Base-by-base conservation (phyloP, 2,329 filamentous ascomycete genomes). In the Penicillium paneum region DNA sequence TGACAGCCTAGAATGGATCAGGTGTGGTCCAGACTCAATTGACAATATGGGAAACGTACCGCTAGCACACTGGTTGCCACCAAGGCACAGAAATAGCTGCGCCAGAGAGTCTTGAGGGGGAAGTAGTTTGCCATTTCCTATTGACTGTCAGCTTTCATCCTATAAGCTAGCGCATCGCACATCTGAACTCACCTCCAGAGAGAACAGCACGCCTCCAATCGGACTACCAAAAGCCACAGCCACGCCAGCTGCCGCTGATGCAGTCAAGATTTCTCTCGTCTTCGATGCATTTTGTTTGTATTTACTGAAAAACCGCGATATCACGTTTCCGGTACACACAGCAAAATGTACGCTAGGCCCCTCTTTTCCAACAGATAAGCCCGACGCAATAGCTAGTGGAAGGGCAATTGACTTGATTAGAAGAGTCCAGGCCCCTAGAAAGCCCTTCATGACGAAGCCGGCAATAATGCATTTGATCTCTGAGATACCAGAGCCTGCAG, bases 401-500 rank as follows among this genome's bases (percentile, higher is more conserved):
- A 99, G 78, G 24, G 89, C 90, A 52, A 97, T 84, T 0, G 91
- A 96, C 76, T 99, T 99, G 76, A 99, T 97, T 56, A 94, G 73
- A 31, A 99, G 79, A 5, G 94, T 97, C 83, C 91, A 91, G 65
- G 88, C 87, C 19, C 93, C 91, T 15, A 99, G 81, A 68, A 99
- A 99, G 0, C 92, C 94, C 74, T 97, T 97, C 94, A 99, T 99
- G 46, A 97, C 90, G 71, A 99, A 99, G 3, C 94, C 94, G 5
- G 93, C 94, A 68, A 99, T 96, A 69, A 99, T 97, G 74, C 91
- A 96, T 75, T 99, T 99, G 81, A 99, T 99, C 77, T 99, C 94
- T 12, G 91, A 97, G 55, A 99, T 99, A 38, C 94, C 94, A 12
- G 91, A 96, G 15, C 94, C 94, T 32, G 94, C 94, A 11, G 94